Evolutionary conservation across 441 rosid species (phyloP), one percentile per base, ranked within the genome.

Genomic region (Erodium texanum): DNA sequence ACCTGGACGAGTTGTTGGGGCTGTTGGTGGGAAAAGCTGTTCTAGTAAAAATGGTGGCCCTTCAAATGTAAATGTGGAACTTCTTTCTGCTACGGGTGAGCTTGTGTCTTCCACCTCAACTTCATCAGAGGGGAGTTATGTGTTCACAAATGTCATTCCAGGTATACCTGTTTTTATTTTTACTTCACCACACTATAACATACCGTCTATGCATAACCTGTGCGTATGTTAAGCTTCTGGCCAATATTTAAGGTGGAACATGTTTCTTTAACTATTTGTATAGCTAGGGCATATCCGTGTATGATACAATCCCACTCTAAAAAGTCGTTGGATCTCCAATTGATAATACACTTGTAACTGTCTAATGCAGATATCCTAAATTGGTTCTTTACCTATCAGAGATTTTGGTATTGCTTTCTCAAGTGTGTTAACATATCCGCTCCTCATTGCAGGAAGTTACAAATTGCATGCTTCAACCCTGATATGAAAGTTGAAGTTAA

Each of bases 21-120:
- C 95, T 65, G 87, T 93, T 75, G 97, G 96, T 69, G 97, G 98
- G 66, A 83, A 85, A 80, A 93, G 96, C 82, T 93, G 97, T 78
- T 66, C 75, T 41, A 76, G 59, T 56, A 89, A 88, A 75, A 77
- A 82, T 71, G 96, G 88, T 24, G 99, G 97, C 70, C 97, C 99
- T 73, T 82, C 95, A 23, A 81, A 81, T 83, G 93, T 93, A 70
- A 86, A 82, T 69, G 89, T 89, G 81, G 89, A 93, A 70, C 90
- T 93, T 74, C 65, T 93, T 69, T 86, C 96, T 75, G 73, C 74
- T 63, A 72, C 67, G 70, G 93, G 79, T 73, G 96, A 87, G 73
- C 62, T 83, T 7, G 74, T 93, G 71, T 81, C 97, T 74, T 85
- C 93, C 36, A 89, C 82, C 66, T 74, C 67, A 74, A 90, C 99